Evolutionary conservation across 1,139 yeast genomes (phyloP), one percentile per base, ranked within the genome.

Genomic region (Candida labiduridarum): DNA sequence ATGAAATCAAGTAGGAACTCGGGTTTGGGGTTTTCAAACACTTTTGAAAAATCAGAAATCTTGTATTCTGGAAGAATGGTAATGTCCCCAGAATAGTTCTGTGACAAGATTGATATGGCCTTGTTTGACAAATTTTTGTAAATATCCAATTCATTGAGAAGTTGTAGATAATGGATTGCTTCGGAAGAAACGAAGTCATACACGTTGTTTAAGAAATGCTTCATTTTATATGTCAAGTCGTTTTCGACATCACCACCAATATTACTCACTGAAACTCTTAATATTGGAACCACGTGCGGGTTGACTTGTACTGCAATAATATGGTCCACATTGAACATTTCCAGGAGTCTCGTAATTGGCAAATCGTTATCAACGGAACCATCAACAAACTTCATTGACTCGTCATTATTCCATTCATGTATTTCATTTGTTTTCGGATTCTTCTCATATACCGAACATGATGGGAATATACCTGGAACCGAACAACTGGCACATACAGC

Each of bases 401-500:
- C 81, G 56, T 76, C 80, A 48, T 91, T 89, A 54, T 87, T 86
- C 99, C 99, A 94, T 58, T 86, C 85, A 49, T 80, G 82, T 8
- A 83, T 74, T 51, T 79, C 80, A 16, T 85, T 85, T 0, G 96
- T 89, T 50, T 75, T 75, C 1, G 88, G 83, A 58, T 88, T 85
- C 66, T 90, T 91, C 58, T 94, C 97, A 61, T 86, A 85, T 41
- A 94, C 83, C 1, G 94, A 85, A 29, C 91, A 85, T 0, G 96
- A 86, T 0, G 96, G 89, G 65, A 94, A 95, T 2, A 94, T 79
- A 1, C 96, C 89, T 0, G 99, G 99, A 22, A 94, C 79, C 0
- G 98, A 86, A 67, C 99, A 94, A 39, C 97, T 89, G 1, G 98
- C 97, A 69, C 97, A 91, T 1, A 94, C 97, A 0, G 98, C 99